These are phyloP conservation scores for Ophiognomonia clavigignenti-juglandacearum DNA, from an alignment of 2,329 filamentous ascomycete species.

Conservation along the genomic window DNA sequence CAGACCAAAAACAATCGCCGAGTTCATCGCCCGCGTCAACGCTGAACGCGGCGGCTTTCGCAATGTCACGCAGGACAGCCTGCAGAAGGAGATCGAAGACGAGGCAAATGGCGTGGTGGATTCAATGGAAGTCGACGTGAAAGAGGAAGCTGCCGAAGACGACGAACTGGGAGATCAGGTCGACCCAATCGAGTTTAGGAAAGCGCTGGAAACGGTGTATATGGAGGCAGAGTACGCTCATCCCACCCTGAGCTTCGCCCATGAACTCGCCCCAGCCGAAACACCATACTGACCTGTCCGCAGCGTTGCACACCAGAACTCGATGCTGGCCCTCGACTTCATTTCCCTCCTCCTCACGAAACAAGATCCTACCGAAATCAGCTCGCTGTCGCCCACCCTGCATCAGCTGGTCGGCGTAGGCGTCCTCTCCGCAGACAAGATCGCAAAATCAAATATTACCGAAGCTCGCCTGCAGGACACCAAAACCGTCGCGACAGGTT, in stretches of 20 bases:
- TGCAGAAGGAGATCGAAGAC: conserved; percentile 58
- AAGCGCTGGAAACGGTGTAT: conserved; percentile 54
- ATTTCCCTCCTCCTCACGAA: conserved; percentile 81
- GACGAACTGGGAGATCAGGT: conserved; percentile 37
- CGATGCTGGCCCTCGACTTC: conserved; percentile 72
- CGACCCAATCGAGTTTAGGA: conserved; percentile 35
- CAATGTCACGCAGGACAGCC: conserved; percentile 66
- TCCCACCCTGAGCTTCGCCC: not conserved
- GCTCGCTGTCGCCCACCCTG: conserved; percentile 66
- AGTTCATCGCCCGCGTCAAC: conserved; percentile 76
- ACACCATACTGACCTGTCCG: conserved; percentile 16
- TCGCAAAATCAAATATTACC: conserved; percentile 56
- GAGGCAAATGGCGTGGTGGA: conserved; percentile 31
- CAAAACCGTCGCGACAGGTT: conserved; percentile 58
- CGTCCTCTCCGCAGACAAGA: conserved; percentile 64
- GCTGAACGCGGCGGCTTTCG: conserved; percentile 77
- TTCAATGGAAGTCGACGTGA: conserved; percentile 40
- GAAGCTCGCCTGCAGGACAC: conserved; percentile 52
- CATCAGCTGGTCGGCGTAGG: conserved; percentile 69
- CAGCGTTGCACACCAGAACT: conserved; percentile 51
- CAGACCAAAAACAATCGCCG: conserved; percentile 58
- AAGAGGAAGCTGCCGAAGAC: conserved; percentile 42
- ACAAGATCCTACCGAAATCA: conserved; percentile 65
- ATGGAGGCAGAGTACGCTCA: conserved; percentile 50
- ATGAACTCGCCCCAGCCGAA: not conserved